phyloP scores from a whole-genome alignment of 805 yeast species.

The Starmerella riodocensis region DNA sequence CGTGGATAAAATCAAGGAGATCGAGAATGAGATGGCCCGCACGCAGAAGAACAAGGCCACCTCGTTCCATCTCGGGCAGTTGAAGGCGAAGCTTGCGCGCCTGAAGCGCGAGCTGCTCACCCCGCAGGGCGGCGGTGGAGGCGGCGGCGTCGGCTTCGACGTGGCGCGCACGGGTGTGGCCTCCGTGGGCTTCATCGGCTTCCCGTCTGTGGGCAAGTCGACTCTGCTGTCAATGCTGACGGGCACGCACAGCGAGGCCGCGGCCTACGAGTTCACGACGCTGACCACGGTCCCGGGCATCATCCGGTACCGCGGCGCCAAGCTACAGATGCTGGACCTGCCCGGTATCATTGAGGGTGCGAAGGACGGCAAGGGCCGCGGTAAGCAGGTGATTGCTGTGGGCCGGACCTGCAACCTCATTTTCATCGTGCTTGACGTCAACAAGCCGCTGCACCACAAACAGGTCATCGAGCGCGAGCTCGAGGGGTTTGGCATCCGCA shows the following conservation, averaged over 20 bases:
- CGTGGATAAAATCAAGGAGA: conserved; percentile 51
- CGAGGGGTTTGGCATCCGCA: conserved; percentile 94
- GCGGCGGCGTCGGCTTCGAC: conserved; percentile 88
- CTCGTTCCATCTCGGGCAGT: conserved; percentile 90
- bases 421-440: conserved; percentile 88
- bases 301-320: conserved; percentile 91
- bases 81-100: conserved; percentile 92
- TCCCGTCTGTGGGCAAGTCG: conserved; percentile 77
- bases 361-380: conserved; percentile 96
- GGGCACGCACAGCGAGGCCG: conserved; percentile 95
- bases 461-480: conserved; percentile 86
- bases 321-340: conserved; percentile 92
- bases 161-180: conserved; percentile 99
- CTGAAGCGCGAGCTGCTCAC: conserved; percentile 54
- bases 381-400: conserved; percentile 96
- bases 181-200: conserved; percentile 93
- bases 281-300: conserved; percentile 96
- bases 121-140: conserved; percentile 69
- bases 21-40: conserved; percentile 95
- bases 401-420: conserved; percentile 94
- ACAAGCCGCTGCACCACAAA: conserved; percentile 89
- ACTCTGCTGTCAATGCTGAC: conserved; percentile 79
- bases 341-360: conserved; percentile 98
- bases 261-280: conserved; percentile 93
- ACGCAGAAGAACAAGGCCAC: conserved; percentile 98